phyloP scores from a whole-genome alignment of 768 basidiomycete genomes.

The Auriculariales sp. region DNA sequence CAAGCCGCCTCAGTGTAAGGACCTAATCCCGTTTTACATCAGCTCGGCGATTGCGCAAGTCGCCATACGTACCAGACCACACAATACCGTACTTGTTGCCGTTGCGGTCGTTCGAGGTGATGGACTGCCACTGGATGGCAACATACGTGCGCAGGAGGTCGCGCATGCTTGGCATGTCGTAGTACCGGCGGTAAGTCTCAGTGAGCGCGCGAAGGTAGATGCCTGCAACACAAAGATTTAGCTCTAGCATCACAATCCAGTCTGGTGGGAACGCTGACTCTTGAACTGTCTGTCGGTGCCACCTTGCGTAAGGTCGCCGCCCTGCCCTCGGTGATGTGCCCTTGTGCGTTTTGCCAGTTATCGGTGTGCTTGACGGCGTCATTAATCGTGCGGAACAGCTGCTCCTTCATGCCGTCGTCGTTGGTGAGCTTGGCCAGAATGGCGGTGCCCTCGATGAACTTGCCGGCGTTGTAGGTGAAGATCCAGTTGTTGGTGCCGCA shows the following conservation, averaged over 20 bases:
- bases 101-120: neutral
- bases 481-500: slow-evolving; percentile 33
- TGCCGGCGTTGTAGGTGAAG: slow-evolving; percentile 42
- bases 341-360: slow-evolving; percentile 31
- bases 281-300: neutral
- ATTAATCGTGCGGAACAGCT: slow-evolving; percentile 23
- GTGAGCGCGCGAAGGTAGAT: neutral
- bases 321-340: slow-evolving; percentile 34
- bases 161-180: neutral
- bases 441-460: slow-evolving; percentile 36
- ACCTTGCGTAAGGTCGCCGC: neutral
- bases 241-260: neutral
- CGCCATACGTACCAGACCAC: neutral
- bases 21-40: neutral
- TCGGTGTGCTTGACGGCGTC: slow-evolving; percentile 26
- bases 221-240: neutral
- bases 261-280: neutral
- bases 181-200: neutral
- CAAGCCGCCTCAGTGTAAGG: neutral
- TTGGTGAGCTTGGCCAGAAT: slow-evolving; percentile 28
- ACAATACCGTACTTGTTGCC: neutral
- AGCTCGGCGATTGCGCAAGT: neutral
- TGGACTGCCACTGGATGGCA: neutral
- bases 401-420: slow-evolving; percentile 23
- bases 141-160: neutral